A percentile compares a stretch with the other conserved stretches of the same genome.
Conservation (phyloP, 2,329 filamentous ascomycete species). For the Claviceps digitariae region DNA sequence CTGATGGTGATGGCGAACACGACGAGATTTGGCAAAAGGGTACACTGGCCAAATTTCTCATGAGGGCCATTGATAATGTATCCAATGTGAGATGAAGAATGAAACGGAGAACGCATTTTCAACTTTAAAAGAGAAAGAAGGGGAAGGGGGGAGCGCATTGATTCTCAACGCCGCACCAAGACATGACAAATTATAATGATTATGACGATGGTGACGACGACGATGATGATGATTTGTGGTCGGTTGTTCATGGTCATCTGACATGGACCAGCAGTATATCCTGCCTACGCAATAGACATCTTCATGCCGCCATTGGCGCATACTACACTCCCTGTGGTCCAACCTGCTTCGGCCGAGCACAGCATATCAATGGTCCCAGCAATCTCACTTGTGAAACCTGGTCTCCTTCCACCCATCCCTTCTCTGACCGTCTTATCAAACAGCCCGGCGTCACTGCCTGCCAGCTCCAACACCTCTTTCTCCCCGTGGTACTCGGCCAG, state of each 20-base stretch:
- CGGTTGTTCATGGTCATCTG: too few species aligned
- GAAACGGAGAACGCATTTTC: background rate
- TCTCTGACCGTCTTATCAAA: conserved; percentile 21
- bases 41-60: background rate
- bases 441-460: conserved; percentile 17
- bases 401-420: conserved; percentile 20
- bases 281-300: conserved; percentile 24
- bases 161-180: background rate
- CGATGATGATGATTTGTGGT: too few species aligned
- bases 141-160: too few species aligned
- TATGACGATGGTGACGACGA: too few species aligned
- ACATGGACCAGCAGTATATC: too few species aligned
- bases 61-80: background rate
- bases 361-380: conserved; percentile 60
- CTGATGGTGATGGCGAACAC: conserved; percentile 1
- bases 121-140: background rate
- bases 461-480: conserved; percentile 15
- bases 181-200: background rate
- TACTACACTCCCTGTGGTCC: conserved; percentile 60
- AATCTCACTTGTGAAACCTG: conserved; percentile 37
- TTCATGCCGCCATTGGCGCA: conserved; percentile 50
- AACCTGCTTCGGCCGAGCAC: conserved; percentile 50
- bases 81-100: background rate
- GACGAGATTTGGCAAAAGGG: conserved; percentile 3
- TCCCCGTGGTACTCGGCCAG: conserved; percentile 21